Evolutionary conservation across 345 rosid genomes (phyloP).

Genomic region (Populus deltoides): DNA sequence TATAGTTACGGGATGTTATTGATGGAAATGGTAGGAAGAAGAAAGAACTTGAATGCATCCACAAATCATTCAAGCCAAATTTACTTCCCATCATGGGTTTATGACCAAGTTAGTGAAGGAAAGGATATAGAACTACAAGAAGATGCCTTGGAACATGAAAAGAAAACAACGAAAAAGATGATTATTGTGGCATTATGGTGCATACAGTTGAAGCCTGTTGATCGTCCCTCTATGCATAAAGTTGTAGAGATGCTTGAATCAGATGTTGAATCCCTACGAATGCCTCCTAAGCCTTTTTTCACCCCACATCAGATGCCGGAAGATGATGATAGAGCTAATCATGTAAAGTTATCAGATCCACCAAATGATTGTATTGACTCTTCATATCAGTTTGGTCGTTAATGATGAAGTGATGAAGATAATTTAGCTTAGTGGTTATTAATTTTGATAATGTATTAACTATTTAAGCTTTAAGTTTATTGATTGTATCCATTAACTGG

Average conservation of each 20-base stretch:
- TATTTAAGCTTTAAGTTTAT: not conserved
- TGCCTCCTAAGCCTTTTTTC: not conserved
- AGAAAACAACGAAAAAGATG: not conserved
- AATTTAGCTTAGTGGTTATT: too few relatives aligned
- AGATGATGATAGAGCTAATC: not conserved
- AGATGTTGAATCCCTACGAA: not conserved
- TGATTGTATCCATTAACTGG: rapidly evolving
- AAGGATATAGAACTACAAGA: not conserved
- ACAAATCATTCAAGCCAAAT: not conserved
- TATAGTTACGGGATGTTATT: not conserved
- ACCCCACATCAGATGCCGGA: not conserved
- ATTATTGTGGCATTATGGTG: not conserved
- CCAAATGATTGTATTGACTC: not conserved
- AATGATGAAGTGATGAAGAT: too few relatives aligned
- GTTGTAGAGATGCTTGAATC: not conserved
- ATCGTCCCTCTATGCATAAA: not conserved
- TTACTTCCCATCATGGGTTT: not conserved
- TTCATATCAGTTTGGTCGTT: not conserved
- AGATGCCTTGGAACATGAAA: not conserved
- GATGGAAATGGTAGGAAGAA: not conserved
- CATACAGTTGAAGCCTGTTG: not conserved
- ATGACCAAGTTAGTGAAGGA: not conserved
- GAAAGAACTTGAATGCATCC: not conserved
- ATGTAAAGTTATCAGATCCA: not conserved
- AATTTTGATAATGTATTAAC: too few relatives aligned